phyloP scores from a whole-genome alignment of 352 stramenopile species.

The Globisporangium yorkense region DNA sequence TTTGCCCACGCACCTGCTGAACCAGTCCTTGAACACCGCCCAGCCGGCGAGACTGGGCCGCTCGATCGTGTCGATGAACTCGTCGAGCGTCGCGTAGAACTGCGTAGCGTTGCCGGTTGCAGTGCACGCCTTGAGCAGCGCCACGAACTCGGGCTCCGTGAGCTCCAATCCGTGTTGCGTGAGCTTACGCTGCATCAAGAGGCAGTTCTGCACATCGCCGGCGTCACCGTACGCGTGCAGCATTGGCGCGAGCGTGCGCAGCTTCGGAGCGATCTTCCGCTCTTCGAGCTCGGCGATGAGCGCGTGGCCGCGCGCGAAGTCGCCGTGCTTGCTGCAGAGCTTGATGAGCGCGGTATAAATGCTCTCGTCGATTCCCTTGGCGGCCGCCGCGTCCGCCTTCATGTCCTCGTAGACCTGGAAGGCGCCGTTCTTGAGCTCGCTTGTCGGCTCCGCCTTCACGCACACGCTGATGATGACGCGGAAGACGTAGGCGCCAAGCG shows the following conservation, averaged over 20 bases:
- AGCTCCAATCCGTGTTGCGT: slow-evolving; percentile 36
- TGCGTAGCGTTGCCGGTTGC: slow-evolving; percentile 24
- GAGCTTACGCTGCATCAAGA: slow-evolving; percentile 50
- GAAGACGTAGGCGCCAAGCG: slow-evolving; percentile 34
- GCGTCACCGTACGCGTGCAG: slow-evolving; percentile 50
- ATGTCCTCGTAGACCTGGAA: slow-evolving; percentile 65
- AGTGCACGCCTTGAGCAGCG: slow-evolving; percentile 47
- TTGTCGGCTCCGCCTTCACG: slow-evolving; percentile 33
- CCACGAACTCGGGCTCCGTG: slow-evolving; percentile 59
- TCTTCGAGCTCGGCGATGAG: slow-evolving; percentile 51
- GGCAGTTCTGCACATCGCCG: slow-evolving; percentile 49
- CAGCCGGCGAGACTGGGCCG: slow-evolving; percentile 40
- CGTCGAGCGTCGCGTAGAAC: slow-evolving; percentile 54
- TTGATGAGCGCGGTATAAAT: slow-evolving; percentile 76
- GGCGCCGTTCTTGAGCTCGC: slow-evolving; percentile 28
- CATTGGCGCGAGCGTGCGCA: slow-evolving; percentile 69
- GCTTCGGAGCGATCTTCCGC: slow-evolving; percentile 42
- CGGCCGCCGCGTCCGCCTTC: slow-evolving; percentile 28
- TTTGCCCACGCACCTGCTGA: slow-evolving; percentile 33
- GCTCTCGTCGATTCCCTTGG: slow-evolving; percentile 41
- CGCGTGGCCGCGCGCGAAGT: slow-evolving; percentile 44
- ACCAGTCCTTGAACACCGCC: slow-evolving; percentile 70
- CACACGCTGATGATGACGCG: slow-evolving; percentile 60
- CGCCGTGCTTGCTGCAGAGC: slow-evolving; percentile 49
- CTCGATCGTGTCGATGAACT: slow-evolving; percentile 56